These are phyloP conservation scores for Eucalyptus sp. DNA, from an alignment of 345 rosid species.

Conservation along the genomic window DNA sequence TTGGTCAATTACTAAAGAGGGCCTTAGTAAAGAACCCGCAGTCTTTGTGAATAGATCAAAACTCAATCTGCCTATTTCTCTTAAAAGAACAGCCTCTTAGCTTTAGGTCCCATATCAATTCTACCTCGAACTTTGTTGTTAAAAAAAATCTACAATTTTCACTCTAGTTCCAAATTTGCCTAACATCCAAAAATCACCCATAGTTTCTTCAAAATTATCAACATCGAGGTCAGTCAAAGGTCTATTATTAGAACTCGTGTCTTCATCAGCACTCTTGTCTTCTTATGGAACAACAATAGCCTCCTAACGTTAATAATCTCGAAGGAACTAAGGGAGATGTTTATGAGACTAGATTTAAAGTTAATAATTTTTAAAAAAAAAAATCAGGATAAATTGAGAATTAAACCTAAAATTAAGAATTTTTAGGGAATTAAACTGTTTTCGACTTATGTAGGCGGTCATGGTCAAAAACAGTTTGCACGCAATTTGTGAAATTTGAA, in stretches of 20 bases:
- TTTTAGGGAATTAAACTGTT: background rate
- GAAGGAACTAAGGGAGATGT: rapidly evolving
- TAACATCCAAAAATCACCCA: background rate
- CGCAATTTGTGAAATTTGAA: background rate
- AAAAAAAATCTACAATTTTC: no score
- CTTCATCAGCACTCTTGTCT: background rate
- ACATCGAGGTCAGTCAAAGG: rapidly evolving
- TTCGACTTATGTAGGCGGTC: background rate
- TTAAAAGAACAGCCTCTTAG: no score
- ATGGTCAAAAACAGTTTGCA: background rate
- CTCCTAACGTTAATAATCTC: background rate
- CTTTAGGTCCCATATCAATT: no score
- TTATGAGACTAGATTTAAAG: background rate
- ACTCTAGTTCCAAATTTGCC: no score
- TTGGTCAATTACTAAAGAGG: no score
- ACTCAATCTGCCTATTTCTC: no score
- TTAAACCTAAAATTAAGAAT: background rate
- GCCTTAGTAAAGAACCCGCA: no score
- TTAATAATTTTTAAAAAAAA: background rate
- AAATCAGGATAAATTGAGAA: background rate
- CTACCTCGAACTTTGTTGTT: no score
- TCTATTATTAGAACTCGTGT: rapidly evolving
- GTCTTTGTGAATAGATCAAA: background rate
- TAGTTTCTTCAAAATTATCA: background rate
- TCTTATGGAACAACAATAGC: background rate